Conservation (phyloP, 345 rosid genomes). For the Citrus reticulata region DNA sequence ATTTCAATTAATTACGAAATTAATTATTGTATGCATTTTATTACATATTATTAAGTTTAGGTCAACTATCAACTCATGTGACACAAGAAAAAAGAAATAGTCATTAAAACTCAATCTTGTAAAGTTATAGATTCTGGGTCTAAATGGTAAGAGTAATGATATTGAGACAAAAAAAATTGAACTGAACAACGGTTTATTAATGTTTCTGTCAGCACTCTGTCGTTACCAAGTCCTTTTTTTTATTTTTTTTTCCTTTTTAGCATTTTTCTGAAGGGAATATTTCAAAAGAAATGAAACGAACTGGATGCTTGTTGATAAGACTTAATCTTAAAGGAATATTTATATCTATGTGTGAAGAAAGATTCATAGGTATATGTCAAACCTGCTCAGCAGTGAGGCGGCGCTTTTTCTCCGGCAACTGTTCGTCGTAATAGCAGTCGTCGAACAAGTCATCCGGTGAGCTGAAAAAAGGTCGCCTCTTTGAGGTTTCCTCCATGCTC, state of each 20-base stretch:
- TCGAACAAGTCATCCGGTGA: constrained; percentile 66
- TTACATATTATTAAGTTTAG: no score
- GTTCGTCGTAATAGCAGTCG: constrained; percentile 77
- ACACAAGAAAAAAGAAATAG: no score
- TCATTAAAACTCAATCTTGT: no score
- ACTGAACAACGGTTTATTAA: no score
- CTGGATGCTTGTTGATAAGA: constrained; percentile 28
- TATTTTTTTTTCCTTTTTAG: no score
- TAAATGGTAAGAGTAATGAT: no score
- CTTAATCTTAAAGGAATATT: constrained; percentile 4
- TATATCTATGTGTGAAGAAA: neutral
- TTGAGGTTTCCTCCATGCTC: constrained; percentile 61
- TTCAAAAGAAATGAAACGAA: constrained; percentile 8
- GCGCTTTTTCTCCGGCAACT: constrained; percentile 78
- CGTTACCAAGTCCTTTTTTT: no score
- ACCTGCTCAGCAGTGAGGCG: constrained; percentile 83
- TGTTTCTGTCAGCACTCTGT: no score
- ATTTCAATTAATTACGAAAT: neutral
- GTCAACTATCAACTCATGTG: neutral
- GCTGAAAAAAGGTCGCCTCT: constrained; percentile 68
- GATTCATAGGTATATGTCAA: neutral
- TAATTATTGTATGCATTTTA: no score
- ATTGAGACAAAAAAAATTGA: no score
- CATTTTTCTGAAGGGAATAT: neutral
- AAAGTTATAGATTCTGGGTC: no score